Conservation (phyloP, 139 green algal species). For the Haematococcus lacustris region DNA sequence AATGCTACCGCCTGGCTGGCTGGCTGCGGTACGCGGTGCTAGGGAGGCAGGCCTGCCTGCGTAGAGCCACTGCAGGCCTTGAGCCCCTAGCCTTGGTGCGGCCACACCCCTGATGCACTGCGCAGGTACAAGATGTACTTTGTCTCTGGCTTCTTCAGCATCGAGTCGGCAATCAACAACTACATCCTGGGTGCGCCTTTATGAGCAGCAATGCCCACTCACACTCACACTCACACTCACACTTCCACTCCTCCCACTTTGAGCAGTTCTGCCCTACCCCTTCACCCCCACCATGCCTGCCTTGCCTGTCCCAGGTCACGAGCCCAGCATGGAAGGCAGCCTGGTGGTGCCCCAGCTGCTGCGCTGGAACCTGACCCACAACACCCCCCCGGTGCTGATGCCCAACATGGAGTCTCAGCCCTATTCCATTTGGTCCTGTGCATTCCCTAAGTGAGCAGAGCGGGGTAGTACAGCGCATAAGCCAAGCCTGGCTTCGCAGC, state of each 20-base stretch:
- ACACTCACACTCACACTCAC: too few relatives aligned
- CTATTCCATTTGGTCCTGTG: constrained; percentile 8
- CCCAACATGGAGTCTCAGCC: background rate
- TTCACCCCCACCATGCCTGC: too few relatives aligned
- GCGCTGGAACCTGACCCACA: background rate
- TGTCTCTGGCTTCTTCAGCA: constrained; percentile 15
- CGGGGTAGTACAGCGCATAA: background rate
- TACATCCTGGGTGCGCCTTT: constrained; percentile 12
- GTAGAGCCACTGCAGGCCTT: too few relatives aligned
- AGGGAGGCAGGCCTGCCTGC: too few relatives aligned
- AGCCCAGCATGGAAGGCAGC: constrained; percentile 10
- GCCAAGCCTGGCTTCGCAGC: background rate
- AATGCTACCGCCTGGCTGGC: too few relatives aligned
- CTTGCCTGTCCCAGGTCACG: background rate
- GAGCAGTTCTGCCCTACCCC: too few relatives aligned
- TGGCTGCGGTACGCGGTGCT: too few relatives aligned
- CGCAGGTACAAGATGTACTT: constrained; percentile 20
- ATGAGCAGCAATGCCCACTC: background rate
- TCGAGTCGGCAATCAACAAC: constrained; percentile 16
- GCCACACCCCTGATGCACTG: too few relatives aligned
- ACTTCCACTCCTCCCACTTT: too few relatives aligned
- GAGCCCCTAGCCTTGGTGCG: too few relatives aligned
- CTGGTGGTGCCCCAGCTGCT: constrained; percentile 1
- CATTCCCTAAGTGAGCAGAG: constrained; percentile 9
- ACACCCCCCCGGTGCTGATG: background rate